These are phyloP conservation scores for Aspergillus brunneoviolaceus DNA, from an alignment of 2,329 filamentous ascomycete species.

Conservation along the genomic window DNA sequence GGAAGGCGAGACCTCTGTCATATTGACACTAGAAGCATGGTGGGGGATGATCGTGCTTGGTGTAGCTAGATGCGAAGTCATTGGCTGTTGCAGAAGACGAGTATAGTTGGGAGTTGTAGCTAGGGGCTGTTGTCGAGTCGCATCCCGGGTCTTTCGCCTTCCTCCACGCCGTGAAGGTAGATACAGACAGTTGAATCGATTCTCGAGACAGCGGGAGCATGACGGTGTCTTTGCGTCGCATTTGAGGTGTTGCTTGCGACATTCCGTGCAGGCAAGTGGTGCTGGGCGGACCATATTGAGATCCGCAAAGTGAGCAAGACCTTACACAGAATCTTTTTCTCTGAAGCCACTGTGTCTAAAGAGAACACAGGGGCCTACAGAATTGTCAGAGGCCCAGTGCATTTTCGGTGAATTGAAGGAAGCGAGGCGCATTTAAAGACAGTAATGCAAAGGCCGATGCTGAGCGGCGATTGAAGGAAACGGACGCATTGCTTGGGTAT, in stretches of 20 bases:
- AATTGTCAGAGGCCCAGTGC: not conserved
- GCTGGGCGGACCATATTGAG: conserved; percentile 22
- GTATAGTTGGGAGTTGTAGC: conserved; percentile 6
- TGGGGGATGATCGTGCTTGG: not conserved
- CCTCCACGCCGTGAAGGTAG: conserved; percentile 67
- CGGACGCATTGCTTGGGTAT: not conserved
- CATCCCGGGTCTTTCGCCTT: conserved; percentile 39
- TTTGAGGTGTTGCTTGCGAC: conserved; percentile 64
- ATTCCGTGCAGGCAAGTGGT: conserved; percentile 47
- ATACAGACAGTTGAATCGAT: conserved; percentile 63
- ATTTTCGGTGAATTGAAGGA: not conserved
- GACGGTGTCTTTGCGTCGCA: conserved; percentile 66
- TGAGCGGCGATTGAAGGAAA: not conserved
- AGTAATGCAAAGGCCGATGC: not conserved
- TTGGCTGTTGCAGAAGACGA: conserved; percentile 7
- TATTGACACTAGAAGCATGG: not conserved
- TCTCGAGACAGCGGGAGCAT: conserved; percentile 63
- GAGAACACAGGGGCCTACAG: not conserved
- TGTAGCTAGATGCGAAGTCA: not conserved
- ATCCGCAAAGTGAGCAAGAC: not conserved
- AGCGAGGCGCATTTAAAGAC: not conserved
- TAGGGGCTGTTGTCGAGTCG: conserved; percentile 5
- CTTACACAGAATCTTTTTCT: not conserved
- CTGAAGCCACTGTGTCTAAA: not conserved
- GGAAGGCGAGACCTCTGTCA: not conserved